Evolutionary conservation across 1,284 basidiomycete species (phyloP), one percentile per base, ranked within the genome.

Genomic region (Butyriboletus regius): DNA sequence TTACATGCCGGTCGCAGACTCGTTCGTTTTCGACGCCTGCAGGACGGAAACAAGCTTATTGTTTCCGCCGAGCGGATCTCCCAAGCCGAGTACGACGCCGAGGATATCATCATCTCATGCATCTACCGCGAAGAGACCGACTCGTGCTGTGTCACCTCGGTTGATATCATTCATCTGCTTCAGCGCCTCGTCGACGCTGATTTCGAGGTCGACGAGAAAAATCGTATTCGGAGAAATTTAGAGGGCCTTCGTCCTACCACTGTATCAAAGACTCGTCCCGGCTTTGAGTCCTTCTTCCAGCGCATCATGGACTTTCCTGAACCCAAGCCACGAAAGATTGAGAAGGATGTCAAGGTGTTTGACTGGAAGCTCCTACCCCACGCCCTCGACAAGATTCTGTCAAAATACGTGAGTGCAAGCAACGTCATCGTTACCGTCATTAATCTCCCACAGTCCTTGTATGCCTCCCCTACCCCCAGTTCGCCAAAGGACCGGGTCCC

Each of bases 341-440:
- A 97, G 68, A 97, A 98, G 76, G 92, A 96, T 62, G 79, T 98
- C 66, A 98, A 98, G 71, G 92, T 97, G 3, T 98, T 98, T 64
- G 83, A 86, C n/a, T 98, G 94, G 94, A 79, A 78, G 39, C 74
- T 83, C 43, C 75, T 98, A 12, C 79, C 78, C 7, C 78, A 83
- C 53, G 91, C 92, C 1, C 70, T 98, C 51, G 85, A 90, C 56
- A 97, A 96, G 73, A 93, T 97, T 55, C 80, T 97, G 42, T 82
- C 85, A 33, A 96, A 96, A 92, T 96, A 95, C 66, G 91, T 92
- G 63, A 67, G 88, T 81, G 22, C 1, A 3, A 17, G 9, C 26
- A 22, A 53, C 31, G 26, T 46, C 12, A 22, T 38, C 20, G 9
- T 31, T 12, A 20, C 38, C 29, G 22, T 15, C 10, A 33, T 47